Base-by-base conservation (phyloP, 108 stramenopile species). In the Fragilaria radians region DNA sequence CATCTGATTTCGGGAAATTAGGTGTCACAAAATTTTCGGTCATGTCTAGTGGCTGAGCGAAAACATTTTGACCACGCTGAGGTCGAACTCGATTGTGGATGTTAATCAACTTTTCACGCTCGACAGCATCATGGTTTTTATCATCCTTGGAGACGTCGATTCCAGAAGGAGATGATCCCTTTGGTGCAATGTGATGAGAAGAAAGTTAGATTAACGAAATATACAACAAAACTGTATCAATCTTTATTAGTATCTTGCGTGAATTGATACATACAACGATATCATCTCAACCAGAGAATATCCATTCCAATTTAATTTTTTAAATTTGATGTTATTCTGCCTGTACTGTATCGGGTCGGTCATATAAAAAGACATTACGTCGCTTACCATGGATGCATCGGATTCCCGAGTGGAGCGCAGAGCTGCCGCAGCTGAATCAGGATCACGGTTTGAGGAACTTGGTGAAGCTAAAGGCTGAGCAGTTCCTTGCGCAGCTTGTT, bases 31-130 rank as follows among this genome's bases (percentile, higher is more conserved):
- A 88, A 57, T 87, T 78, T 57, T 84, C 85, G 11, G 63, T 72
- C 55, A 92, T 63, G 51, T 92, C 86, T 27, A 92, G 66, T 17
- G 86, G 80, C 50, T 83, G 71, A 25, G 90, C 79, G 66, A 92
- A 92, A 62, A 92, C 85, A 73, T 92, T 92, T 54, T 86, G 79
- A 27, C 75, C 85, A 70, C 86, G 90, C 52, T 87, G 74, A 46
- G 76, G 78, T 45, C 76, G 74, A 48, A 71, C 84, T 24, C 80
- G 74, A 57, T 66, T 70, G 77, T 86, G 86, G 36, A 83, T 80
- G 74, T 92, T 86, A 46, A 86, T 82, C 45, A 82, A 72, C 67
- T 75, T 67, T 61, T 91, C 81, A n/a, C 86, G 79, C 54, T 76
- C 77, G 51, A 81, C 82, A 5, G 73, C 80, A 9, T 62, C 59